phyloP scores from a whole-genome alignment of 2,329 filamentous ascomycete genomes.

The Phaeosphaeriaceae sp. region DNA sequence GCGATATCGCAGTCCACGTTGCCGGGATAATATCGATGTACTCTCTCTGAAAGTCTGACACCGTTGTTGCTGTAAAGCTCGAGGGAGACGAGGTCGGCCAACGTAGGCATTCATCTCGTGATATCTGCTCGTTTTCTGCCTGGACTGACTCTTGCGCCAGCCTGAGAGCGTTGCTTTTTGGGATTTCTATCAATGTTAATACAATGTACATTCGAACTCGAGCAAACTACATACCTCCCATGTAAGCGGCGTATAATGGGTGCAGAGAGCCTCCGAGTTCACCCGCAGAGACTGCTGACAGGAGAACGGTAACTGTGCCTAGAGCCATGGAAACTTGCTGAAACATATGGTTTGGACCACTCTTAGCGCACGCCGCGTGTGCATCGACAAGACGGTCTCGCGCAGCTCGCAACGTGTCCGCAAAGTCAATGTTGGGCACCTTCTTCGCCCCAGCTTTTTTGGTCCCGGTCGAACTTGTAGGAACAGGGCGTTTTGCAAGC shows the following conservation, averaged over 20 bases:
- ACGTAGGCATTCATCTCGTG: constrained; percentile 44
- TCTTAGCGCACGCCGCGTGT: constrained; percentile 61
- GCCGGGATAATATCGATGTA: constrained; percentile 86
- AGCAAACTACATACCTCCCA: constrained; percentile 37
- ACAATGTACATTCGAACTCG: constrained; percentile 6
- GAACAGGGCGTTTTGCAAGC: constrained; percentile 17
- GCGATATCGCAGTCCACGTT: constrained; percentile 84
- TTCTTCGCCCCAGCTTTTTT: constrained; percentile 35
- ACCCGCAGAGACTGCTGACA: constrained; percentile 45
- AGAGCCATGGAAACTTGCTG: constrained; percentile 54
- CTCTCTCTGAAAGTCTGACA: constrained; percentile 71
- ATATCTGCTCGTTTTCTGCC: constrained; percentile 55
- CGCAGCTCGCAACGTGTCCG: constrained; percentile 68
- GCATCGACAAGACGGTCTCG: constrained; percentile 71
- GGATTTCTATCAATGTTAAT: constrained; percentile 62
- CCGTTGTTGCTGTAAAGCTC: constrained; percentile 47
- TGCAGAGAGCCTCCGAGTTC: constrained; percentile 44
- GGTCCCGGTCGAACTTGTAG: constrained; percentile 10
- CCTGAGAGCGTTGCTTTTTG: constrained; percentile 71
- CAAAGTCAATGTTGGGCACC: constrained; percentile 53
- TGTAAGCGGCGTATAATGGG: constrained; percentile 49
- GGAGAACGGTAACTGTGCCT: constrained; percentile 46
- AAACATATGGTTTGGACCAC: constrained; percentile 64
- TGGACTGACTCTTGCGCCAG: constrained; percentile 66
- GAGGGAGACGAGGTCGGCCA: constrained; percentile 49